A percentile compares a stretch with the other conserved stretches of the same genome.
phyloP scores from a whole-genome alignment of 371 early-diverging fungal genomes.

The Hamiltosporidium tvaerminnensis region DNA sequence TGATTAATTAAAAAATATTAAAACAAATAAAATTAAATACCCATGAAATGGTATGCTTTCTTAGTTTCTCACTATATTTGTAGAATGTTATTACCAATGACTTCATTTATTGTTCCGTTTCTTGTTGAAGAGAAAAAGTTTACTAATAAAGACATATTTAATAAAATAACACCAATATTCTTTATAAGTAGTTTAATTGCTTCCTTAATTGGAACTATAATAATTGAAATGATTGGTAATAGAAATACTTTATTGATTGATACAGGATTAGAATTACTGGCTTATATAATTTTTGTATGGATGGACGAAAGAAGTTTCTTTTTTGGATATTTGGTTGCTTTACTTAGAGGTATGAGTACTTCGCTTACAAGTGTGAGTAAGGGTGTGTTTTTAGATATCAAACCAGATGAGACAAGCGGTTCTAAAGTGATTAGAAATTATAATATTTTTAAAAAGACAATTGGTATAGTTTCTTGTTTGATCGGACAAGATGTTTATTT shows the following conservation, averaged over 20 bases:
- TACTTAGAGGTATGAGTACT: constrained; percentile 22
- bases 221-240: constrained; percentile 26
- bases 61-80: too few relatives aligned
- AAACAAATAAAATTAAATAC: too few relatives aligned
- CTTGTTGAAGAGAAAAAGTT: constrained; percentile 40
- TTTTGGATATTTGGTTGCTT: constrained; percentile 12
- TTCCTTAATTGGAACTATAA: constrained; percentile 24
- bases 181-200: constrained; percentile 30
- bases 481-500: constrained; percentile 41
- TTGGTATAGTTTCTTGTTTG: constrained; percentile 31
- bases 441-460: constrained; percentile 22
- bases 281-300: constrained; percentile 18
- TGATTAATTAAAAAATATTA: too few relatives aligned
- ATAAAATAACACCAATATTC: constrained; percentile 34
- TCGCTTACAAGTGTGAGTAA: constrained; percentile 24
- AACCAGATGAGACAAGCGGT: constrained; percentile 11
- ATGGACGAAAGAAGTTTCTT: constrained; percentile 20
- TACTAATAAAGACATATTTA: constrained; percentile 35
- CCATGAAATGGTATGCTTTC: too few relatives aligned
- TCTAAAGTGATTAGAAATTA: constrained; percentile 8
- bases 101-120: constrained; percentile 41
- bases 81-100: constrained; percentile 37
- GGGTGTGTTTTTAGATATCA: constrained; percentile 20
- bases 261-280: constrained; percentile 24
- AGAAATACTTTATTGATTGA: constrained; percentile 20